Evolutionary conservation across 768 basidiomycete genomes (phyloP).

Genomic region (Termitomyces sp.): DNA sequence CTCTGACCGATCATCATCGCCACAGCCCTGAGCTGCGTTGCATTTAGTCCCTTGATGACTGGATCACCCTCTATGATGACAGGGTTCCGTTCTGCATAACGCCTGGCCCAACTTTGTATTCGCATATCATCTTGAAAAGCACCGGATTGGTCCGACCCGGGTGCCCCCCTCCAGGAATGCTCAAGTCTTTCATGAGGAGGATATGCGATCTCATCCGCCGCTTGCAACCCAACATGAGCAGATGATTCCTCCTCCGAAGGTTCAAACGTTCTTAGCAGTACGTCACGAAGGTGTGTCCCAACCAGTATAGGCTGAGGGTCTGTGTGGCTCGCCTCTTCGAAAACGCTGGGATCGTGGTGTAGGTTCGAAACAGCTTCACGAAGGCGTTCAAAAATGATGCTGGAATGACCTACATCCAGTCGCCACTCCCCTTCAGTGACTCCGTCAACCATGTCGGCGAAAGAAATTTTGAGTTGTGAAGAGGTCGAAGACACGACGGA

Average conservation of each 20-base stretch:
- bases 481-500: slow-evolving; percentile 47
- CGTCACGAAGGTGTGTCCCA: slow-evolving; percentile 72
- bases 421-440: slow-evolving; percentile 54
- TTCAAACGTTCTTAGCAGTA: slow-evolving; percentile 59
- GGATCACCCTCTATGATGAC: slow-evolving; percentile 79
- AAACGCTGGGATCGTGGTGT: slow-evolving; percentile 44
- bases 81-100: slow-evolving; percentile 60
- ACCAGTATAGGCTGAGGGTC: slow-evolving; percentile 53
- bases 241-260: slow-evolving; percentile 24
- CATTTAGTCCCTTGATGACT: slow-evolving; percentile 56
- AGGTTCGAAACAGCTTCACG: slow-evolving; percentile 58
- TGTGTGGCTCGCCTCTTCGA: slow-evolving; percentile 28
- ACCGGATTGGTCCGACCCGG: slow-evolving; percentile 28
- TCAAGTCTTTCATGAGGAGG: slow-evolving; percentile 34
- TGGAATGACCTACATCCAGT: slow-evolving; percentile 68
- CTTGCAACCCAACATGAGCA: slow-evolving; percentile 31
- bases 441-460: slow-evolving; percentile 40
- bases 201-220: slow-evolving; percentile 35
- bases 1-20: slow-evolving; percentile 83
- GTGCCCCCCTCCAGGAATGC: slow-evolving; percentile 20
- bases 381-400: slow-evolving; percentile 68
- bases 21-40: slow-evolving; percentile 76
- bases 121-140: slow-evolving; percentile 69
- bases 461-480: slow-evolving; percentile 56
- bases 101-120: slow-evolving; percentile 77